Percentiles rank a stretch among this genome's conserved stretches.
phyloP scores from a whole-genome alignment of 2,329 filamentous ascomycete species.

The Diaporthe sp. region DNA sequence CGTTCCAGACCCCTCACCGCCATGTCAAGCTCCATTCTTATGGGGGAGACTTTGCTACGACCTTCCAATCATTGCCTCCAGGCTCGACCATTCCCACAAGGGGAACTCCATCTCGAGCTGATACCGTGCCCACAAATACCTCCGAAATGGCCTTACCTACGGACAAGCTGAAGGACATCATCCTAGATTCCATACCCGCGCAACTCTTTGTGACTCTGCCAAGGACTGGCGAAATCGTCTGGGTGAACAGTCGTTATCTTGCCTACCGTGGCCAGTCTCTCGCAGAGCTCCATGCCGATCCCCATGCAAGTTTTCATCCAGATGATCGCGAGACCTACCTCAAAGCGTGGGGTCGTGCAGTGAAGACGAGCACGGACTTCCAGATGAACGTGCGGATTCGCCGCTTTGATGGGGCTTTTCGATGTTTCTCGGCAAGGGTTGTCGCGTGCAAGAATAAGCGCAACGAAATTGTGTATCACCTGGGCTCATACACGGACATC shows the following conservation, averaged over 20 bases:
- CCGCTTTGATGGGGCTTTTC: slow-evolving; percentile 88
- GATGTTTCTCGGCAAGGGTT: slow-evolving; percentile 95
- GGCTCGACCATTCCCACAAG: slow-evolving; percentile 57
- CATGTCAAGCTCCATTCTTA: slow-evolving; percentile 85
- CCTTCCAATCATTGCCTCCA: slow-evolving; percentile 79
- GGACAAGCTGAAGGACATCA: slow-evolving; percentile 81
- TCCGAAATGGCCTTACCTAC: slow-evolving; percentile 84
- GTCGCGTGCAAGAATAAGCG: slow-evolving; percentile 86
- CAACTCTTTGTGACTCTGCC: slow-evolving; percentile 95
- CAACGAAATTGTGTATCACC: slow-evolving; percentile 88
- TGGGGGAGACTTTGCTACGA: slow-evolving; percentile 82
- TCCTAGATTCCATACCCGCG: slow-evolving; percentile 90
- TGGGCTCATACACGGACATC: slow-evolving; percentile 97
- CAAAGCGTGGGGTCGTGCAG: slow-evolving; percentile 83
- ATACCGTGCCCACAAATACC: slow-evolving; percentile 55
- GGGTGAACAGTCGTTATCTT: slow-evolving; percentile 95
- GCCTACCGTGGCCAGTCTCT: slow-evolving; percentile 90
- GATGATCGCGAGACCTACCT: slow-evolving; percentile 86
- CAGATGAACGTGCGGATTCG: slow-evolving; percentile 88
- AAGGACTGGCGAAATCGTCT: slow-evolving; percentile 87
- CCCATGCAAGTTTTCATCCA: slow-evolving; percentile 89
- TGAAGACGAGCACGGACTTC: slow-evolving; percentile 90
- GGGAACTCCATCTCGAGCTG: slow-evolving; percentile 50
- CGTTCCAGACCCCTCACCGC: slow-evolving; percentile 46
- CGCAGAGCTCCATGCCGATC: slow-evolving; percentile 83